Conservation (phyloP, 371 early-diverging fungal genomes). For the Mortierella sp. region DNA sequence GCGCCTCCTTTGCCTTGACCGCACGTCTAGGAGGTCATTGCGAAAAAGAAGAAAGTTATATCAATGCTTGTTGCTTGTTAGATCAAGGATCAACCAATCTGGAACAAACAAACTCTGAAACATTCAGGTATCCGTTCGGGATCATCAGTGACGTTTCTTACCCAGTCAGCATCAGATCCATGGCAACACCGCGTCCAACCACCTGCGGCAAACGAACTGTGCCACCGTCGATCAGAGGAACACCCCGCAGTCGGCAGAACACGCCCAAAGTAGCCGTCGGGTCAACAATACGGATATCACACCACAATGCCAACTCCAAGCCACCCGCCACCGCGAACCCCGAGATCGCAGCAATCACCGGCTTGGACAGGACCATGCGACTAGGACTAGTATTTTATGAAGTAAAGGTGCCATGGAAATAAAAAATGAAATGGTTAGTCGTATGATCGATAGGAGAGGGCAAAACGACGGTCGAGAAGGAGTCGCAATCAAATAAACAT, state of each 20-base stretch:
- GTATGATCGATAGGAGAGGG: neutral
- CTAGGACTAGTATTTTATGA: slow-evolving; percentile 36
- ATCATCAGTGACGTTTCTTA: neutral
- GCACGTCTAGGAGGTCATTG: slow-evolving; percentile 40
- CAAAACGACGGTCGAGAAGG: neutral
- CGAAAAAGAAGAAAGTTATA: neutral
- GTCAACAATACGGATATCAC: slow-evolving; percentile 61
- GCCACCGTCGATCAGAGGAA: slow-evolving; percentile 62
- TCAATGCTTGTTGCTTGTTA: neutral
- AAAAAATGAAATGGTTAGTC: neutral
- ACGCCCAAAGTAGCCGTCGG: slow-evolving; percentile 55
- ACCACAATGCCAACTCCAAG: slow-evolving; percentile 62
- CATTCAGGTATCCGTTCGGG: neutral
- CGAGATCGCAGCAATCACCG: slow-evolving; percentile 61
- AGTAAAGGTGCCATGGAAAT: neutral
- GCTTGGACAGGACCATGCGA: slow-evolving; percentile 60
- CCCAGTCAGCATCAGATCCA: slow-evolving; percentile 64
- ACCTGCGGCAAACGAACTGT: slow-evolving; percentile 58
- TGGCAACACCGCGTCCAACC: slow-evolving; percentile 59
- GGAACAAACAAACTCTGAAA: too few relatives aligned
- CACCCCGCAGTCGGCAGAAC: slow-evolving; percentile 59
- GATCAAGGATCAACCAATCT: neutral
- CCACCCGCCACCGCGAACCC: slow-evolving; percentile 64
- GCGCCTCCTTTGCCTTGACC: slow-evolving; percentile 58
- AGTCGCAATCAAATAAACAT: neutral